Evolutionary conservation across 768 basidiomycete genomes (phyloP).

Genomic region (Boletus pseudo-olivaceus): DNA sequence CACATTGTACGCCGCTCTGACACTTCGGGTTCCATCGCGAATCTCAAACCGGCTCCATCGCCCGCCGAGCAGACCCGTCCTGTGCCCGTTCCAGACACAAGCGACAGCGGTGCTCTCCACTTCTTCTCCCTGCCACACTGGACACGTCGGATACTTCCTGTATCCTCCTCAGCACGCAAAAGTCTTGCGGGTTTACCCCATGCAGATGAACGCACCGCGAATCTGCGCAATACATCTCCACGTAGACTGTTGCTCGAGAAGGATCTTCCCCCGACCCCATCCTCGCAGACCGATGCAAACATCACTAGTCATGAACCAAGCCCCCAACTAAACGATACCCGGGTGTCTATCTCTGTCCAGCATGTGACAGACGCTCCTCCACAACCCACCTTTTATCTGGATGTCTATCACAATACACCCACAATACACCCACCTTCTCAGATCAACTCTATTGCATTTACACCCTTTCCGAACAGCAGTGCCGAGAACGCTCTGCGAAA

Average conservation of each 20-base stretch:
- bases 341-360: conserved; percentile 20
- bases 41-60: conserved; percentile 31
- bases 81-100: conserved; percentile 42
- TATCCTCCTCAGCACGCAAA: conserved; percentile 30
- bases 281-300: conserved; percentile 3
- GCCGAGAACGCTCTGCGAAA: conserved; percentile 37
- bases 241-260: conserved; percentile 33
- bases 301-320: not conserved
- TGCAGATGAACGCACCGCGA: conserved; percentile 25
- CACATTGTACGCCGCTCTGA: conserved; percentile 22
- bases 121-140: conserved; percentile 67
- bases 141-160: conserved; percentile 48
- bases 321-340: conserved; percentile 7
- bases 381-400: conserved; percentile 56
- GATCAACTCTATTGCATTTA: conserved; percentile 47
- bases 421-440: conserved; percentile 41
- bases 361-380: conserved; percentile 33
- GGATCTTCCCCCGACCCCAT: conserved; percentile 48
- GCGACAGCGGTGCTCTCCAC: conserved; percentile 32
- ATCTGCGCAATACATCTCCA: conserved; percentile 14
- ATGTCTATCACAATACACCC: conserved; percentile 53
- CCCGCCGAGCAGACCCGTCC: conserved; percentile 46
- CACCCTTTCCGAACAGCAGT: conserved; percentile 17
- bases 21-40: conserved; percentile 29
- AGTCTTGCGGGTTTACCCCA: conserved; percentile 21